These are phyloP conservation scores for Thelonectria discophora DNA, from an alignment of 2,329 filamentous ascomycete genomes.

Conservation along the genomic window DNA sequence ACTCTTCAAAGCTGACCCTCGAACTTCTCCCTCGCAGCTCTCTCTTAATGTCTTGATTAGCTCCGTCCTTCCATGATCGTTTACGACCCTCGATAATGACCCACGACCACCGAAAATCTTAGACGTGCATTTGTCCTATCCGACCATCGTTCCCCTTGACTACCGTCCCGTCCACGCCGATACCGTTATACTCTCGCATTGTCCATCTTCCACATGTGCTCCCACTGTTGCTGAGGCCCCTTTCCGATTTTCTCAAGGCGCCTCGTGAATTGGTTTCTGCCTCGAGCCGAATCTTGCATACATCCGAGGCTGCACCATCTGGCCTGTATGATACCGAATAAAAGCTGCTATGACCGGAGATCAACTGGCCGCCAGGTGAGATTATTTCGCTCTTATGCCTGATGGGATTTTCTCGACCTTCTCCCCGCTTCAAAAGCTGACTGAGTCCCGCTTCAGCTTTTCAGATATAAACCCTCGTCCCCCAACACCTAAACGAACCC, in stretches of 20 bases:
- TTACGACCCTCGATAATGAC: constrained; percentile 43
- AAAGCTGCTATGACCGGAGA: constrained; percentile 71
- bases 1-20: constrained; percentile 33
- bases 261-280: constrained; percentile 9
- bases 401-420: constrained; percentile 20
- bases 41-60: constrained; percentile 42
- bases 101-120: constrained; percentile 37
- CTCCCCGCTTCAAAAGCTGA: constrained; percentile 46
- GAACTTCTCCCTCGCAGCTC: constrained; percentile 36
- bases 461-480: constrained; percentile 70
- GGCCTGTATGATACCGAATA: constrained; percentile 39
- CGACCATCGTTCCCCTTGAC: constrained; percentile 24
- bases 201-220: constrained; percentile 33
- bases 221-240: constrained; percentile 28
- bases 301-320: constrained; percentile 30
- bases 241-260: constrained; percentile 12
- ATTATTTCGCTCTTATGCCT: constrained; percentile 22
- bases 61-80: constrained; percentile 36
- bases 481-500: constrained; percentile 66
- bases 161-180: constrained; percentile 15
- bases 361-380: constrained; percentile 64
- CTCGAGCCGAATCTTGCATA: constrained; percentile 5
- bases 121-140: constrained; percentile 25
- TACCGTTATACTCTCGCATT: constrained; percentile 11
- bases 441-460: constrained; percentile 58